A percentile compares a stretch with the other conserved stretches of the same genome.
These are phyloP conservation scores for Aspergillus biplanus DNA, from an alignment of 495 filamentous ascomycete species.

Conservation along the genomic window DNA sequence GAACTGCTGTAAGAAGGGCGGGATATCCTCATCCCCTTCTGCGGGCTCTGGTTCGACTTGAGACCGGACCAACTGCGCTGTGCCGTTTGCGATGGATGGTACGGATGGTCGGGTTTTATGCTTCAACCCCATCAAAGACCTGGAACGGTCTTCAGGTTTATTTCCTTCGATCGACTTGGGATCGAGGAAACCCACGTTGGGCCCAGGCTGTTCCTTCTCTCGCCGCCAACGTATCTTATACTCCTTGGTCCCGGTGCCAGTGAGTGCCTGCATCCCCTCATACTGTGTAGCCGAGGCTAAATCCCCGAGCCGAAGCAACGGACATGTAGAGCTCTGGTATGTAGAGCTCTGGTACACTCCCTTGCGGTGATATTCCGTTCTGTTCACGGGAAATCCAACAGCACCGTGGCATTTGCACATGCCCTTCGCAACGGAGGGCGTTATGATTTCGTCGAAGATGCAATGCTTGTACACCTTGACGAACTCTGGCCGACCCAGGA, in stretches of 20 bases:
- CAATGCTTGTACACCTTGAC: conserved; percentile 7
- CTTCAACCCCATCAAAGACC: too few relatives aligned
- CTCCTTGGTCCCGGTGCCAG: not conserved
- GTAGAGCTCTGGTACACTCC: not conserved
- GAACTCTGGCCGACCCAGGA: not conserved
- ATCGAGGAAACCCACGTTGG: not conserved
- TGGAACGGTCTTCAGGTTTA: too few relatives aligned
- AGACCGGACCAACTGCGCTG: not conserved
- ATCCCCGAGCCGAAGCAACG: not conserved
- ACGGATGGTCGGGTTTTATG: too few relatives aligned
- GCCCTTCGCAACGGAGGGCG: not conserved
- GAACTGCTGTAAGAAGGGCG: conserved; percentile 32
- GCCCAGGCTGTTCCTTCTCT: not conserved
- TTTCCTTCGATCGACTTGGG: not conserved
- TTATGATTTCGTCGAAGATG: conserved; percentile 1
- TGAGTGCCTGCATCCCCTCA: not conserved
- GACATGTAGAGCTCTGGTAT: not conserved
- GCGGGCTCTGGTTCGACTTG: not conserved
- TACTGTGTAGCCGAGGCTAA: not conserved
- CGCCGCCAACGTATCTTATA: not conserved
- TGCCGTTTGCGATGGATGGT: too few relatives aligned
- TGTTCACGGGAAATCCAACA: not conserved
- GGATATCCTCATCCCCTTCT: conserved; percentile 32
- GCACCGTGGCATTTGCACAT: not conserved
- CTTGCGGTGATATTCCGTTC: not conserved